These are phyloP conservation scores for Fusarium piperis DNA, from an alignment of 2,329 filamentous ascomycete species.

Conservation along the genomic window DNA sequence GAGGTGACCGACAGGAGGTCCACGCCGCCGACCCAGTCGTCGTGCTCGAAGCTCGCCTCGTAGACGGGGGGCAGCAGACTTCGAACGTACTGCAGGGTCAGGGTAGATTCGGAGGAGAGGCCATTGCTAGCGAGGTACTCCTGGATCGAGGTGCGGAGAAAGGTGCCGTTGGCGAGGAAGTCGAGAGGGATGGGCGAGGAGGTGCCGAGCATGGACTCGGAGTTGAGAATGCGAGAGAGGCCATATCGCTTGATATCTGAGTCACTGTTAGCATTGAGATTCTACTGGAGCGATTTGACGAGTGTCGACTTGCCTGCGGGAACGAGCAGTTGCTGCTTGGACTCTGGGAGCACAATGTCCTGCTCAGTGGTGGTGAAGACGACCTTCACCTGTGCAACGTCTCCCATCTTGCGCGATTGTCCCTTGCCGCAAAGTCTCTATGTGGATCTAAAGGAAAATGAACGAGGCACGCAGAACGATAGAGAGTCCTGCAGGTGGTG, in stretches of 20 bases:
- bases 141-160: constrained; percentile 87
- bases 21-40: constrained; percentile 93
- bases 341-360: constrained; percentile 70
- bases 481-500: not conserved
- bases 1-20: constrained; percentile 80
- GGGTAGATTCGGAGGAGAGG: constrained; percentile 85
- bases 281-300: not conserved
- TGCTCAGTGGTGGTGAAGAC: constrained; percentile 72
- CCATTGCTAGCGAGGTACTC: constrained; percentile 89
- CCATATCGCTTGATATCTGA: constrained; percentile 75
- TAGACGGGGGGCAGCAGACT: constrained; percentile 90
- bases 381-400: constrained; percentile 69
- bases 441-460: not conserved
- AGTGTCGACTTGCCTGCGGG: constrained; percentile 59
- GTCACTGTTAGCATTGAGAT: not conserved
- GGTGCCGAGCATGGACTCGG: constrained; percentile 75
- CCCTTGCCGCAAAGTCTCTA: not conserved
- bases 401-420: constrained; percentile 46
- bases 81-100: constrained; percentile 92
- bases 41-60: constrained; percentile 92
- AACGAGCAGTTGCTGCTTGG: constrained; percentile 69
- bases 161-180: constrained; percentile 94
- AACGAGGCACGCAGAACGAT: not conserved
- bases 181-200: constrained; percentile 81
- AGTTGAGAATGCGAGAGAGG: constrained; percentile 76